These are phyloP conservation scores for Apiotrichum sp. DNA, from an alignment of 1,284 basidiomycete genomes.

Conservation along the genomic window DNA sequence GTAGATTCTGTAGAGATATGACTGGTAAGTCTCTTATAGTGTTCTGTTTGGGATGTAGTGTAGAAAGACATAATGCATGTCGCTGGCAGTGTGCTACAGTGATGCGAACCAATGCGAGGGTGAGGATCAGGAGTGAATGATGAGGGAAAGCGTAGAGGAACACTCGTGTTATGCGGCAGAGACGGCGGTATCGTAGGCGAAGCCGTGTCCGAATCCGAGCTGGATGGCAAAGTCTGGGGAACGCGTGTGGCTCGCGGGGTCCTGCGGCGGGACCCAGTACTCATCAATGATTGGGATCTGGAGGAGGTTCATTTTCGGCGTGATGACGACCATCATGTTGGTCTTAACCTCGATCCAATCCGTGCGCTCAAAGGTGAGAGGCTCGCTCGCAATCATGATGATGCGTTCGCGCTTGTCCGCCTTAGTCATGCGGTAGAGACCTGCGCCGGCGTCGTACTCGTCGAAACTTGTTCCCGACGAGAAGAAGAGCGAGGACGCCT, in stretches of 20 bases:
- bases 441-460: slow-evolving; percentile 69
- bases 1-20: background rate
- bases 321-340: slow-evolving; percentile 86
- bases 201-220: slow-evolving; percentile 38
- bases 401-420: slow-evolving; percentile 81
- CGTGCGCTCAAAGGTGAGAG: slow-evolving; percentile 74
- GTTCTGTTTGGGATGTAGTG: no score
- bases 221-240: slow-evolving; percentile 43
- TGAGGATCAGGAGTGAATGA: background rate
- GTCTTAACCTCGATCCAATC: slow-evolving; percentile 84
- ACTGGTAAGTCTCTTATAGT: no score
- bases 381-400: slow-evolving; percentile 89
- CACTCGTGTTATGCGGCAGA: background rate
- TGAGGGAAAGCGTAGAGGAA: background rate
- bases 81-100: background rate
- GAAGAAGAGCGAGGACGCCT: slow-evolving; percentile 93
- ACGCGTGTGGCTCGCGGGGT: slow-evolving; percentile 36
- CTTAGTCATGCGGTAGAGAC: slow-evolving; percentile 92
- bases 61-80: no score
- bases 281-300: slow-evolving; percentile 86
- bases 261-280: slow-evolving; percentile 65
- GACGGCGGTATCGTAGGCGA: slow-evolving; percentile 12
- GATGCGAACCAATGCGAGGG: background rate
- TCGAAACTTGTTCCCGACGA: slow-evolving; percentile 91
- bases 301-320: slow-evolving; percentile 81